Evolutionary conservation across 495 filamentous ascomycete species (phyloP).

Genomic region (Hypoxylon crocopeplum): DNA sequence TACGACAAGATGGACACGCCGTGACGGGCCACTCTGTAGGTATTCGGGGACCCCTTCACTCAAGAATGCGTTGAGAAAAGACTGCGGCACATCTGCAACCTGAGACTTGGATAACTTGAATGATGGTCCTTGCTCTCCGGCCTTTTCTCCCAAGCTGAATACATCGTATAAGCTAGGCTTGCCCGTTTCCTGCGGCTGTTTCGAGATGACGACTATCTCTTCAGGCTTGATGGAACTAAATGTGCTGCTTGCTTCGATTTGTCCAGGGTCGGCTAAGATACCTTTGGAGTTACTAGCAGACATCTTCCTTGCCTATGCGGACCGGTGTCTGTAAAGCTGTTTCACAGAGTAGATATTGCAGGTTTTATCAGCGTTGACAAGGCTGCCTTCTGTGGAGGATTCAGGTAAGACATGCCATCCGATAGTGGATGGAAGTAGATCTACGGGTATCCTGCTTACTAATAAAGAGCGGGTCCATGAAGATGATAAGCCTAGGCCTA

Average conservation of each 20-base stretch:
- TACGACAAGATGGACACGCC: constrained; percentile 67
- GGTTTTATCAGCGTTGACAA: neutral
- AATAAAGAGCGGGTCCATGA: constrained; percentile 14
- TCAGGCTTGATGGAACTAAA: constrained; percentile 37
- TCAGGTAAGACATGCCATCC: neutral
- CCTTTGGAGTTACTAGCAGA: constrained; percentile 13
- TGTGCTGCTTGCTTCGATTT: neutral
- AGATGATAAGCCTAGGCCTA: too few species aligned
- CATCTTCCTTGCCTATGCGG: constrained; percentile 9
- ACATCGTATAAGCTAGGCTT: constrained; percentile 37
- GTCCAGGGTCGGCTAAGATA: constrained; percentile 5
- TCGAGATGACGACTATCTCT: constrained; percentile 45
- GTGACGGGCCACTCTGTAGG: constrained; percentile 36
- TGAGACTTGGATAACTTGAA: constrained; percentile 40
- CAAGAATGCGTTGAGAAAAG: constrained; percentile 39
- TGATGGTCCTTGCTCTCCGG: constrained; percentile 22
- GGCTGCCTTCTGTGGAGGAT: neutral
- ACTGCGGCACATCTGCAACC: constrained; percentile 38
- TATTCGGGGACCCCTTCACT: constrained; percentile 43
- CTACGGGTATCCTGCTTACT: constrained; percentile 5
- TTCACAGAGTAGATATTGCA: neutral
- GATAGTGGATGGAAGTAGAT: neutral
- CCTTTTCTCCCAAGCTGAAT: constrained; percentile 44
- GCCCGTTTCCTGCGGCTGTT: neutral
- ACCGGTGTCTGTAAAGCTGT: neutral